Percentiles rank a stretch among this genome's conserved stretches.
phyloP scores from a whole-genome alignment of 805 yeast species.

The Candida lessepsii region DNA sequence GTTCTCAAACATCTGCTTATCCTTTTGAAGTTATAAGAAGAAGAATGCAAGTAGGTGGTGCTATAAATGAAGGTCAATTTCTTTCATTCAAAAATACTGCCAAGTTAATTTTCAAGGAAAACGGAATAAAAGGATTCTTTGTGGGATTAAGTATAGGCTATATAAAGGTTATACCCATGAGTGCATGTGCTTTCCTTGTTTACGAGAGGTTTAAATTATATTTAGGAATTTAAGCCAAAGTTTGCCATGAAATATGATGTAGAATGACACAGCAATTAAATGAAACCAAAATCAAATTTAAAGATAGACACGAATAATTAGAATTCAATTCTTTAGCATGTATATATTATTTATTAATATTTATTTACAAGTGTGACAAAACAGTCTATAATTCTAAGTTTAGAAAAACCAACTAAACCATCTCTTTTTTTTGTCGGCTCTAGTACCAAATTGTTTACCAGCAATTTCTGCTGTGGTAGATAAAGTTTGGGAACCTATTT shows the following conservation, averaged over 20 bases:
- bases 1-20: conserved; percentile 93
- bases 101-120: conserved; percentile 59
- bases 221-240: conserved; percentile 68
- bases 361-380: neutral
- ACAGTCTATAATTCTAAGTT: conserved; percentile 9
- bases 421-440: conserved; percentile 49
- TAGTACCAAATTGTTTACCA: conserved; percentile 48
- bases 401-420: conserved; percentile 63
- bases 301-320: neutral
- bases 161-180: conserved; percentile 94
- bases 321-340: conserved; percentile 9
- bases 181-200: conserved; percentile 91
- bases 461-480: conserved; percentile 38
- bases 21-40: conserved; percentile 95
- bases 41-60: conserved; percentile 94
- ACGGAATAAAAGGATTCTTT: conserved; percentile 84
- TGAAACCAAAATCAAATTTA: no score
- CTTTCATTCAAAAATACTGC: conserved; percentile 55
- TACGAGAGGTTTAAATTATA: conserved; percentile 80
- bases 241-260: no score
- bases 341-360: conserved; percentile 1
- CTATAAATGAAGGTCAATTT: conserved; percentile 57
- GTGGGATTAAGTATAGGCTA: conserved; percentile 96
- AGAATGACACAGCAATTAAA: neutral
- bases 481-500: conserved; percentile 56